Evolutionary conservation across 352 stramenopile species (phyloP).

Genomic region (Phytophthora nicotianae): DNA sequence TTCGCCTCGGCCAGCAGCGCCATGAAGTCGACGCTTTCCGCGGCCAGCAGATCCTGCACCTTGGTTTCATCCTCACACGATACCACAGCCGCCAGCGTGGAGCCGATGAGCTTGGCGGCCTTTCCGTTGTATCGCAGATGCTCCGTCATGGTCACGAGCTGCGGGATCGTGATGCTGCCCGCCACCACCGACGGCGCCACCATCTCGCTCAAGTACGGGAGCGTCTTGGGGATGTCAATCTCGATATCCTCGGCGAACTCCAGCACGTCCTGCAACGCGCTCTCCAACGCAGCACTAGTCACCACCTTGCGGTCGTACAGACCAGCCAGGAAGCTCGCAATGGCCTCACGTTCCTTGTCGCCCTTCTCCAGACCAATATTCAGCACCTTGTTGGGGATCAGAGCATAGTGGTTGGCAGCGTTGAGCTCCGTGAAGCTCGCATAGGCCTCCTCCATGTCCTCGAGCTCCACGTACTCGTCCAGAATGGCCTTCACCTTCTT

Average conservation of each 20-base stretch:
- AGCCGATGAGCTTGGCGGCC: constrained; percentile 61
- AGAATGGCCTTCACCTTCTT: constrained; percentile 90
- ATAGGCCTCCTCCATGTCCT: constrained; percentile 84
- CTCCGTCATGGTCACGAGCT: constrained; percentile 51
- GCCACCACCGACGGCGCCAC: constrained; percentile 60
- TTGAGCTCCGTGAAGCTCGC: constrained; percentile 62
- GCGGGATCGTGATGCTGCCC: constrained; percentile 44
- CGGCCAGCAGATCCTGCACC: constrained; percentile 43
- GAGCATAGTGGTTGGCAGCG: constrained; percentile 47
- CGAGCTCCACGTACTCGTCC: constrained; percentile 83
- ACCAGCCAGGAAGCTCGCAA: constrained; percentile 57
- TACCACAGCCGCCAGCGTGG: constrained; percentile 46
- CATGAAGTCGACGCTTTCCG: constrained; percentile 45
- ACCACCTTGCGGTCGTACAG: constrained; percentile 60
- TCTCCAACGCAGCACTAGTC: constrained; percentile 40
- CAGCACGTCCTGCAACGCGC: constrained; percentile 59
- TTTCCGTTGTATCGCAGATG: constrained; percentile 67
- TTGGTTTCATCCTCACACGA: constrained; percentile 45
- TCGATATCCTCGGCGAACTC: constrained; percentile 83
- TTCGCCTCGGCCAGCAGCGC: constrained; percentile 48
- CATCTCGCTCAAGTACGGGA: constrained; percentile 77
- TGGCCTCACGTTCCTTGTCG: constrained; percentile 60
- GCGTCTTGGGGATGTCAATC: constrained; percentile 80
- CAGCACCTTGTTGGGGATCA: constrained; percentile 57
- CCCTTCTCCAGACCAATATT: constrained; percentile 80